These are phyloP conservation scores for Hydnomerulius pinastri DNA, from an alignment of 768 basidiomycete genomes.

Conservation along the genomic window DNA sequence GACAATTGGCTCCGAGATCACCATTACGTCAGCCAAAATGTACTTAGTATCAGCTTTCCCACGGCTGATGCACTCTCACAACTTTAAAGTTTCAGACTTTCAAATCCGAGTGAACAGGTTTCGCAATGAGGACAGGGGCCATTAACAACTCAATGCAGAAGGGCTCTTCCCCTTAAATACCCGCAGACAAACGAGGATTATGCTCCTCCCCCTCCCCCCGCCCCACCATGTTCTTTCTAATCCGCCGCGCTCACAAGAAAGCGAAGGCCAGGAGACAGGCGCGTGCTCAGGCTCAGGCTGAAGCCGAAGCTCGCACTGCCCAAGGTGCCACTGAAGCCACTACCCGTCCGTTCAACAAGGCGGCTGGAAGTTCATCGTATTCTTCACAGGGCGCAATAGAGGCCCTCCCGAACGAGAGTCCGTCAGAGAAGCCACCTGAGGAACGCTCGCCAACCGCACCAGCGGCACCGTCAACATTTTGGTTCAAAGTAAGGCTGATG, in stretches of 20 bases:
- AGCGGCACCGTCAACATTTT: background rate
- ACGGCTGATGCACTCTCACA: no score
- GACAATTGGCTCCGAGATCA: no score
- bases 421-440: background rate
- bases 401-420: background rate
- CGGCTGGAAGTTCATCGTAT: background rate
- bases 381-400: background rate
- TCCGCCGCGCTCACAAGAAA: background rate
- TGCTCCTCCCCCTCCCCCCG: no score
- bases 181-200: background rate
- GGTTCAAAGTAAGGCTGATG: constrained; percentile 9
- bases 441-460: background rate
- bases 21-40: no score
- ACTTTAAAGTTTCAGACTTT: no score
- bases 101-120: no score
- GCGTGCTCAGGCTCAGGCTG: background rate
- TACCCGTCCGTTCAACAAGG: background rate
- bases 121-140: background rate
- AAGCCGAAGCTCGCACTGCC: no score
- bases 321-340: background rate
- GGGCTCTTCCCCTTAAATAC: background rate
- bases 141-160: background rate
- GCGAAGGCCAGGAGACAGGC: background rate
- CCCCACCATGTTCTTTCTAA: background rate
- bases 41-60: no score